A percentile compares a stretch with the other conserved stretches of the same genome.
These are phyloP conservation scores for Amesomyces nigricolor DNA, from an alignment of 2,329 filamentous ascomycete genomes.

Conservation along the genomic window DNA sequence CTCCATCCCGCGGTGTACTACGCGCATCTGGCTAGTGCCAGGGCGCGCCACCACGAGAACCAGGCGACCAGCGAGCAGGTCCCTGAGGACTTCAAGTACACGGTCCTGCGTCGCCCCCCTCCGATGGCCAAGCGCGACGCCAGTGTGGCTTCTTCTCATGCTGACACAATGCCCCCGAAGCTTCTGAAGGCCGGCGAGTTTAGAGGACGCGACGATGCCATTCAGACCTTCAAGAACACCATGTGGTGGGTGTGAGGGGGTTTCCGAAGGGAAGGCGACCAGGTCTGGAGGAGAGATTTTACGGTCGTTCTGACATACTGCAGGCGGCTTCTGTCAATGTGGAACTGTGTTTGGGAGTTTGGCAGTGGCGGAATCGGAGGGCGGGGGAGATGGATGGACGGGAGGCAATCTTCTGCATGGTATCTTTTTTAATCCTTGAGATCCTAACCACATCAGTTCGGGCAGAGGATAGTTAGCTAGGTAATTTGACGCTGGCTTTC, in stretches of 20 bases:
- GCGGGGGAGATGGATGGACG: background rate
- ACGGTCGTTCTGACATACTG: conserved; percentile 16
- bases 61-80: conserved; percentile 40
- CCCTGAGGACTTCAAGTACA: conserved; percentile 40
- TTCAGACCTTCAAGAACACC: conserved; percentile 32
- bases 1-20: conserved; percentile 91
- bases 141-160: conserved; percentile 16
- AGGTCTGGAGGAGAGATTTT: conserved; percentile 2
- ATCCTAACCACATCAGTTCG: conserved; percentile 14
- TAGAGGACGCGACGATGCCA: conserved; percentile 17
- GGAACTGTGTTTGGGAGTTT: conserved; percentile 6
- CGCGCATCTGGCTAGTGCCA: conserved; percentile 79
- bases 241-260: conserved; percentile 41
- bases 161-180: conserved; percentile 21
- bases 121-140: conserved; percentile 28
- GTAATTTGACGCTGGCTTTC: conserved; percentile 5
- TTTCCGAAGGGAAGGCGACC: background rate
- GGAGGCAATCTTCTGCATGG: background rate
- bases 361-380: conserved; percentile 10
- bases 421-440: background rate
- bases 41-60: conserved; percentile 69
- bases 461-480: background rate
- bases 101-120: conserved; percentile 38
- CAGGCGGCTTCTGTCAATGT: background rate
- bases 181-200: conserved; percentile 30